Conservation (phyloP, 2,329 filamentous ascomycete species). For the Aspergillus clavatus region DNA sequence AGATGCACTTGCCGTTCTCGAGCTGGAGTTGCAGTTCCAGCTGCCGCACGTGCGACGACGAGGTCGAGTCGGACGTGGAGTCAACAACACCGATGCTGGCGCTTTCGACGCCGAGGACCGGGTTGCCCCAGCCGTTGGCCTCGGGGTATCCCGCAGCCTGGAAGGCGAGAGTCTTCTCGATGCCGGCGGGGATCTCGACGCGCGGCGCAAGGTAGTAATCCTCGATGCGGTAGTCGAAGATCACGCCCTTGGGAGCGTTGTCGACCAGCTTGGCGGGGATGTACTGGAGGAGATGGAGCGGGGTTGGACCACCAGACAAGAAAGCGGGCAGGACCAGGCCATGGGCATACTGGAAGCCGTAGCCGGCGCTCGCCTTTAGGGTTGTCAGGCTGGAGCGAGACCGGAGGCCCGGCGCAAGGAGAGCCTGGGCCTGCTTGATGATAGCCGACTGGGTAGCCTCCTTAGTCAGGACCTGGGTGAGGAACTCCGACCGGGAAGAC, state of each 20-base stretch:
- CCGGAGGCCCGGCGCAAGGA: conserved; percentile 9
- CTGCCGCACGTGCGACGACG: too few species aligned
- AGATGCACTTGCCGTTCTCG: conserved; percentile 3
- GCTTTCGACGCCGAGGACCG: background rate
- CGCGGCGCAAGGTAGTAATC: conserved; percentile 21
- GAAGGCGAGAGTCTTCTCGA: background rate
- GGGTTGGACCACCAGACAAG: conserved; percentile 8
- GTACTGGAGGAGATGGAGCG: conserved; percentile 19
- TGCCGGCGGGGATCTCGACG: conserved; percentile 10
- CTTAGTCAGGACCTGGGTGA: conserved; percentile 14
- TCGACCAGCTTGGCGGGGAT: conserved; percentile 13
- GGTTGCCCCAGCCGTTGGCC: conserved; percentile 1
- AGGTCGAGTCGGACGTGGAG: background rate
- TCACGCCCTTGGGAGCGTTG: background rate
- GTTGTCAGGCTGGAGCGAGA: background rate
- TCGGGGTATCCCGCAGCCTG: background rate
- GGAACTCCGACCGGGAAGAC: conserved; percentile 7
- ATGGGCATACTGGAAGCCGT: conserved; percentile 22
- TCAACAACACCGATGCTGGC: background rate
- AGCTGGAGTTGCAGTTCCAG: conserved; percentile 12
- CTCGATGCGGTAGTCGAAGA: conserved; percentile 17
- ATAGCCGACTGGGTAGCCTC: conserved; percentile 10
- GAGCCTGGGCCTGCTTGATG: conserved; percentile 8
- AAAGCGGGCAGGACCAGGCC: conserved; percentile 20
- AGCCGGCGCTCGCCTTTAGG: conserved; percentile 7